Evolutionary conservation across 2,329 filamentous ascomycete species (phyloP), one percentile per base, ranked within the genome.

Genomic region (Ophiostoma sp.): DNA sequence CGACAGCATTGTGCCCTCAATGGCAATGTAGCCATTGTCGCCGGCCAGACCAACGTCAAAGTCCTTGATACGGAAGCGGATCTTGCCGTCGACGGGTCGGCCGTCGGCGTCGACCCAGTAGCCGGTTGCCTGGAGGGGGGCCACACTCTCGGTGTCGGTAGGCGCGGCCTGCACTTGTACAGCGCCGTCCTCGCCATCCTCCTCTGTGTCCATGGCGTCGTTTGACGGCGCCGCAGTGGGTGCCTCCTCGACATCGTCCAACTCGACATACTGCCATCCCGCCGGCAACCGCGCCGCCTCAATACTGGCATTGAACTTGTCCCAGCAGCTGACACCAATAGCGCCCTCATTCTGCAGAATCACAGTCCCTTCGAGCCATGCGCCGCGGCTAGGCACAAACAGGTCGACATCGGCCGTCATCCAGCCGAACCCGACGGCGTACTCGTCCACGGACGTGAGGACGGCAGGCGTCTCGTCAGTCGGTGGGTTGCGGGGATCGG

Each of bases 291-390:
- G 87, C 75, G 88, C 89, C 28, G 91, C 87, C 78, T 95, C 92
- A 74, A 99, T 93, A 59, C 92, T 93, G 0, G 95, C 93, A 77
- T 96, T 97, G 86, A 98, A 98, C 76, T 94, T 89, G 81, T 95
- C 95, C 83, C 94, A 95, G 81, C 94, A 96, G 12, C 97, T 90
- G 2, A 98, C 88, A 25, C 95, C 95, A 7, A 99, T 87, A 79
- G 98, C 94, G 7, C 93, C 94, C 77, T 96, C 93, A 66, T 92
- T 95, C 80, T 97, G 93, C 39, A 98, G 85, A 78, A 95, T 96
- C 72, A 98, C 88, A 77, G 87, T 91, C 12, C 94, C 96, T 77
- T 95, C 91, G 79, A 98, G 87, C 82, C 88, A 90, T 9, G 90
- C 89, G 48, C 93, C 93, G 63, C 89, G 88, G 71, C 87, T 85